Conservation (phyloP, 2,329 filamentous ascomycete species). For the Grosmannia penicillata region DNA sequence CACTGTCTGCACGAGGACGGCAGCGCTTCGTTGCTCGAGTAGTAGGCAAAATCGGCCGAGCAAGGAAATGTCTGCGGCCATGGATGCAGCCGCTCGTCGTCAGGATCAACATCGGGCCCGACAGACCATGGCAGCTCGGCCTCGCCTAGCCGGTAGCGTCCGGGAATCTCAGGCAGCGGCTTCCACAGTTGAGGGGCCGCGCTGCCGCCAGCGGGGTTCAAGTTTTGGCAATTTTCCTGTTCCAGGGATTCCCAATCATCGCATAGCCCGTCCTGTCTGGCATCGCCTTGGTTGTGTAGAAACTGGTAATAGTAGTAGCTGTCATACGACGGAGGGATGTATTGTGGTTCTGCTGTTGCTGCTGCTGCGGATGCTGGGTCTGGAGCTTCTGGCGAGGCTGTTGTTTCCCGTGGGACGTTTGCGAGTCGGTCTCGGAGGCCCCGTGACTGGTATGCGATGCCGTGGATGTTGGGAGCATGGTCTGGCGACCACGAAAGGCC, state of each 20-base stretch:
- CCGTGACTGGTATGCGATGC: constrained; percentile 31
- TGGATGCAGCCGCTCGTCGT: constrained; percentile 12
- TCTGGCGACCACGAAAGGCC: constrained; percentile 34
- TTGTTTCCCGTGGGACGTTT: constrained; percentile 14
- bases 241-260: constrained; percentile 3
- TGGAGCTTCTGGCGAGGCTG: constrained; percentile 10
- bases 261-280: constrained; percentile 9
- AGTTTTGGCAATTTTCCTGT: constrained; percentile 6
- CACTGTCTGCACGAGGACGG: background rate
- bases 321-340: background rate
- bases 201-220: background rate
- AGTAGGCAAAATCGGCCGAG: constrained; percentile 6
- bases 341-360: background rate
- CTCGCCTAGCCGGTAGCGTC: constrained; percentile 28
- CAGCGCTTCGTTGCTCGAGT: background rate
- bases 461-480: constrained; percentile 26
- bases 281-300: constrained; percentile 5
- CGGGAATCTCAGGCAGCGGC: constrained; percentile 24
- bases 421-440: constrained; percentile 25
- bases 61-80: background rate
- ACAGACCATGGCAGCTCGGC: constrained; percentile 29
- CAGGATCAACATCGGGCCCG: constrained; percentile 15
- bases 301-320: constrained; percentile 8
- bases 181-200: constrained; percentile 19
- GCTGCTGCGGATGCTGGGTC: constrained; percentile 1